Evolutionary conservation across 2,329 filamentous ascomycete species (phyloP), one percentile per base, ranked within the genome.

Genomic region (Colletotrichum tabaci): DNA sequence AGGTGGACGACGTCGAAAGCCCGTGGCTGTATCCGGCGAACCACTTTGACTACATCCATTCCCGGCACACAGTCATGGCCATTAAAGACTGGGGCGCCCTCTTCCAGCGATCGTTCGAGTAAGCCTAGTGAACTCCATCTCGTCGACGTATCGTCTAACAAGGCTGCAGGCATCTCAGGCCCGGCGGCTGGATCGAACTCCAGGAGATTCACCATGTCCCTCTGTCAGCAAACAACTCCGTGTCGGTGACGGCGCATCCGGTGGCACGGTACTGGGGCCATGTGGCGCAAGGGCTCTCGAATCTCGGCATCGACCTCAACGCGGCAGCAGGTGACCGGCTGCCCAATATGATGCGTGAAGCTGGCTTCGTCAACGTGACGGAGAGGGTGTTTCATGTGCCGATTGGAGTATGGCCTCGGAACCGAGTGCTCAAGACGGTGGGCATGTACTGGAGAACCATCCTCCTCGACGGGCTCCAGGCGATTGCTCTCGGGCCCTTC

Each of bases 41-140:
- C 71, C 83, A 87, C 62, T 91, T 90, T 66, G 89, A 91, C 77
- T 90, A 89, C 70, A 85, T 91, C 44, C 89, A 91, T 76, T 85
- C 87, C n/a, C 84, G 90, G 3, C 85, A 88, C 67, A 87, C 87
- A 1, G 86, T 87, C 16, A 85, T 87, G 82, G 87, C 85, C 2
- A 87, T 91, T 69, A 86, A 84, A 60, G 83, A 90, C 75, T 91
- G 88, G 88, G 82, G 82, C 2, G 81, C 76, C 16, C 77, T 90
- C 0, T 83, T 90, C 68, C 77, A 79, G 16, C 83, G 84, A 66
- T 81, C 84, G 1, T 80, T 84, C 50, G 83, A 86, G 87, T 88
- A 75, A 76, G 83, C 77, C 26, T 30, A 3, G 35, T 38, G 35
- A 38, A 9, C 13, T 4, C 13, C 10, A 18, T 15, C 7, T 42